A percentile compares a stretch with the other conserved stretches of the same genome.
Conservation (phyloP, 306 rosid genomes). For the Astragalus membranaceus region DNA sequence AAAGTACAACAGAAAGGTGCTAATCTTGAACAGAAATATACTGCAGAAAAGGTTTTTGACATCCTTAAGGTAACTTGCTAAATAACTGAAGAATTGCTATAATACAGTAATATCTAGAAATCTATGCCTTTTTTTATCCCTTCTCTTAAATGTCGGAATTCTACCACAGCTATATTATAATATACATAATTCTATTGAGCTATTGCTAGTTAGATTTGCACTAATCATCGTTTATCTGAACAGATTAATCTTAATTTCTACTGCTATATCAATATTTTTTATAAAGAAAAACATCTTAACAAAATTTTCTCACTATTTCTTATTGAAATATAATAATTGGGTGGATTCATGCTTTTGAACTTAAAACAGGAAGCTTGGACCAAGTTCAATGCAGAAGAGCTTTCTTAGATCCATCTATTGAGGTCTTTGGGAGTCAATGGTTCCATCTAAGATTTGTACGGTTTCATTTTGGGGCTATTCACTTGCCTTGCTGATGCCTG, state of each 20-base stretch:
- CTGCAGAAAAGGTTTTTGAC: slow-evolving; percentile 90
- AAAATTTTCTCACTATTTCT: background rate
- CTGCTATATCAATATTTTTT: background rate
- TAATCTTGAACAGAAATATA: slow-evolving; percentile 63
- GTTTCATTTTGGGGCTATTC: slow-evolving; percentile 7
- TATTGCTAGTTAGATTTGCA: slow-evolving; percentile 6
- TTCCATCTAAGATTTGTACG: background rate
- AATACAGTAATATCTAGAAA: background rate
- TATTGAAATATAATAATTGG: background rate
- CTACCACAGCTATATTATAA: background rate
- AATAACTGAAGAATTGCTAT: slow-evolving; percentile 6
- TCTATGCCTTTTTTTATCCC: background rate
- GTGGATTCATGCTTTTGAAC: background rate
- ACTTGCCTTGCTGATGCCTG: slow-evolving; percentile 16
- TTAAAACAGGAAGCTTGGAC: slow-evolving; percentile 82
- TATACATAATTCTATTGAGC: background rate
- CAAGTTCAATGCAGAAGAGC: slow-evolving; percentile 77
- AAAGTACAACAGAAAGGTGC: slow-evolving; percentile 95
- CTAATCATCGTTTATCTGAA: background rate
- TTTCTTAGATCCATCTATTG: slow-evolving; percentile 33
- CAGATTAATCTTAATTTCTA: slow-evolving; percentile 3
- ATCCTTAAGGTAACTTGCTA: slow-evolving; percentile 60
- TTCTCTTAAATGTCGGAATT: background rate
- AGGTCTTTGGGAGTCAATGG: background rate
- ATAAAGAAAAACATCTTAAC: background rate